Base-by-base conservation (phyloP, 2,329 filamentous ascomycete species). In the Phyllachora maydis region DNA sequence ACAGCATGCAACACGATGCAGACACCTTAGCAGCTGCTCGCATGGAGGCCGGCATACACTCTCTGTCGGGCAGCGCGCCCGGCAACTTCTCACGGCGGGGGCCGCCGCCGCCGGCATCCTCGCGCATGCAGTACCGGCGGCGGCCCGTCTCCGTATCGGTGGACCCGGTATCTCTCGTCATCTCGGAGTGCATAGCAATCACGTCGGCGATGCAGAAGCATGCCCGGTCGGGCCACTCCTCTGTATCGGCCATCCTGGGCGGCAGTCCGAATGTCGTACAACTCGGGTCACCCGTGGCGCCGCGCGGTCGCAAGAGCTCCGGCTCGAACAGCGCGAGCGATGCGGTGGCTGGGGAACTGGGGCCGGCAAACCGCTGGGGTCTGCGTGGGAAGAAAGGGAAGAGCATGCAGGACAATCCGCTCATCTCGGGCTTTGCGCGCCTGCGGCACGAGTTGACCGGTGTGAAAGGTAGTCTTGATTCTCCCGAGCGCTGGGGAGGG, bases 121-220 rank as follows among this genome's bases (percentile, higher is more conserved):
- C 55, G 47, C 31, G 60, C 32, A 64, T 65, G 52, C 57, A 64
- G 35, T 68, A 67, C 37, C 53, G 63, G 37, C 66, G 56, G 37
- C 59, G 62, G 11, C 63, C 63, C 5, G 59, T 83, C 16, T 67
- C 77, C 16, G 79, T 92, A 31, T 79, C 83, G 20, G 75, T 92
- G 35, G 79, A 92, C 40, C 82, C 83, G 2, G 73, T 92, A 27
- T 83, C 82, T 23, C 58, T 98, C 38, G 82, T 98, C 34, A 92
- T 91, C 32, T 92, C 85, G 49, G 88, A 98, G 70, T 98, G 88
- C 49, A 95, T 95, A 43, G 85, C 83, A 21, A 85, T 98, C 52
- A 95, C 88, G 9, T 93, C 85, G 31, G 82, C 83, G 30, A 93
- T 98, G 65, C 83, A 91, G 41, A 98, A 98, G 54, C 75, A 93